Evolutionary conservation across 352 stramenopile species (phyloP).

Genomic region (Phytophthora kernoviae): DNA sequence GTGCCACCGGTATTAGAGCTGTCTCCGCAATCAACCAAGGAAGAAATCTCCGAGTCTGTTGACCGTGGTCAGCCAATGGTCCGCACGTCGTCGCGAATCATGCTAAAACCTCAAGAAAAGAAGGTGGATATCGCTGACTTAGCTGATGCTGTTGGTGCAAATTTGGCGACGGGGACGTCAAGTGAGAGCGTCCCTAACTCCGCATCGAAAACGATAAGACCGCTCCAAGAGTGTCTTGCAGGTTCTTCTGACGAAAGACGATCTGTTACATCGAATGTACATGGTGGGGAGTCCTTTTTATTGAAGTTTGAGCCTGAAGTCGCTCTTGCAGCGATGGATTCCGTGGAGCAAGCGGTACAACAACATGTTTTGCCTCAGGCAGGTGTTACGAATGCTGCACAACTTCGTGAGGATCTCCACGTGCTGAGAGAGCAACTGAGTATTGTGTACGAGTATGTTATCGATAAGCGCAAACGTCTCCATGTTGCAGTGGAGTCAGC

Average conservation of each 20-base stretch:
- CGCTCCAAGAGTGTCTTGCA: constrained; percentile 27
- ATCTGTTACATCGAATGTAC: constrained; percentile 47
- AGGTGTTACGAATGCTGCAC: constrained; percentile 29
- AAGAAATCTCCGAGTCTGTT: constrained; percentile 12
- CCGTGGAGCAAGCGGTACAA: constrained; percentile 60
- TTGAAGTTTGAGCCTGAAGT: constrained; percentile 66
- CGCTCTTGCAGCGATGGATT: constrained; percentile 56
- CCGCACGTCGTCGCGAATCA: constrained; percentile 38
- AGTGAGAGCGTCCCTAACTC: constrained; percentile 20
- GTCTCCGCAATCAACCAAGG: constrained; percentile 19
- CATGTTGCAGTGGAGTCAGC: constrained; percentile 73
- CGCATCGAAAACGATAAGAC: constrained; percentile 21
- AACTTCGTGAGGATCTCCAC: constrained; percentile 53
- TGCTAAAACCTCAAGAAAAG: constrained; percentile 31
- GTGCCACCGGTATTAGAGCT: constrained; percentile 9
- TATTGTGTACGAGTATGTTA: constrained; percentile 70
- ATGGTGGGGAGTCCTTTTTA: constrained; percentile 42
- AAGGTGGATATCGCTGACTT: constrained; percentile 41
- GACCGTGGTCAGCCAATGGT: constrained; percentile 15
- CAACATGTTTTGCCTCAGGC: constrained; percentile 56
- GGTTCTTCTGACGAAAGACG: constrained; percentile 49
- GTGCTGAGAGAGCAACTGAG: constrained; percentile 74
- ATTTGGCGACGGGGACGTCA: constrained; percentile 18
- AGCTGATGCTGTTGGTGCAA: constrained; percentile 38
- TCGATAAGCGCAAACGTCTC: constrained; percentile 64